Evolutionary conservation across 495 filamentous ascomycete genomes (phyloP).

Genomic region (Xylona heveae): DNA sequence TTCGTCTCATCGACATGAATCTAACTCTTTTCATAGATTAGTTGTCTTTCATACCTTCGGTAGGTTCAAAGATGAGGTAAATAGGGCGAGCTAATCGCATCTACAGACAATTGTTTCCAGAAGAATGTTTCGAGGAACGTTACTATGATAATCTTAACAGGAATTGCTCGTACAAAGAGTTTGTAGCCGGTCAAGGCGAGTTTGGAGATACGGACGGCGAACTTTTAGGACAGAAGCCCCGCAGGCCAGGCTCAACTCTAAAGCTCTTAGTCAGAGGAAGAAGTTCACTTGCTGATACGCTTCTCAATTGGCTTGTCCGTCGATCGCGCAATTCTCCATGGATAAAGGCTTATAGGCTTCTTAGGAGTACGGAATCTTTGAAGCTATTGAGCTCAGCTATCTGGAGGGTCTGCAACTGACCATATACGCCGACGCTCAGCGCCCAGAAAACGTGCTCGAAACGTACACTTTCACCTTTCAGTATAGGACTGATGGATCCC

Average conservation of each 20-base stretch:
- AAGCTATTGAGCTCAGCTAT: conserved; percentile 4
- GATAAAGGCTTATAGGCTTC: conserved; percentile 10
- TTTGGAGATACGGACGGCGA: conserved; percentile 8
- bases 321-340: not conserved
- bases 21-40: conserved; percentile 6
- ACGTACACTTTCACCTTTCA: conserved; percentile 29
- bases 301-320: conserved; percentile 15
- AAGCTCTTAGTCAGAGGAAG: conserved; percentile 13
- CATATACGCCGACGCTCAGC: conserved; percentile 18
- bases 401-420: conserved; percentile 20
- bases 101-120: conserved; percentile 12
- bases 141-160: conserved; percentile 9
- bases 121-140: conserved; percentile 13
- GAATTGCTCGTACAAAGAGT: conserved; percentile 7
- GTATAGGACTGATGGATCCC: conserved; percentile 12
- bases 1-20: not conserved
- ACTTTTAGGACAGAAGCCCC: conserved; percentile 3
- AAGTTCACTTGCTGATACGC: conserved; percentile 10
- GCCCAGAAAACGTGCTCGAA: conserved; percentile 21
- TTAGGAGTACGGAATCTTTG: conserved; percentile 11
- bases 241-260: conserved; percentile 9
- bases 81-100: not conserved
- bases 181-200: conserved; percentile 2
- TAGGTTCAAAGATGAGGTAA: not conserved
- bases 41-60: conserved; percentile 8